Conservation (phyloP, 352 stramenopile species). For the Elongisporangium prolatum region DNA sequence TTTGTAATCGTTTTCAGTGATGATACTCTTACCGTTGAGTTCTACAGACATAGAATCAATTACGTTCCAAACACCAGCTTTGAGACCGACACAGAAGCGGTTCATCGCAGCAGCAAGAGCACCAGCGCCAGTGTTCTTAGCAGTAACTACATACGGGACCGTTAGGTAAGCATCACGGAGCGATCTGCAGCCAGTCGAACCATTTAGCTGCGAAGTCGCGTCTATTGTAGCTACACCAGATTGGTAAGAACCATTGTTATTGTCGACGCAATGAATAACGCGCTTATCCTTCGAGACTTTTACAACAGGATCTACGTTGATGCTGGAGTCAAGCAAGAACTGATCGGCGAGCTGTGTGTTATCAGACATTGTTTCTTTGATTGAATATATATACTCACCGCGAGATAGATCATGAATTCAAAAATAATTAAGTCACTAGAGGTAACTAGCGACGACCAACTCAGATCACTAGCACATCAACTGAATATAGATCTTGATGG, state of each 20-base stretch:
- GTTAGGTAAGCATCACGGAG: conserved; percentile 5
- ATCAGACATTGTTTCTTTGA: conserved; percentile 13
- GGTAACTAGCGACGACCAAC: too few species aligned
- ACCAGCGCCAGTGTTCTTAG: too few species aligned
- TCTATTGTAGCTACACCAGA: conserved; percentile 8
- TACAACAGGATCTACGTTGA: conserved; percentile 8
- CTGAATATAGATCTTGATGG: too few species aligned
- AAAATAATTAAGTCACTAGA: too few species aligned
- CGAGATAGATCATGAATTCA: too few species aligned
- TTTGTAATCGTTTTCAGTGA: conserved; percentile 17
- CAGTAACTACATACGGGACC: too few species aligned
- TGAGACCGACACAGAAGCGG: conserved; percentile 15
- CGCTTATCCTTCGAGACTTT: conserved; percentile 8
- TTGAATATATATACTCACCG: too few species aligned
- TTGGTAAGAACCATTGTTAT: conserved; percentile 11
- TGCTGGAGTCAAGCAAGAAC: conserved; percentile 5
- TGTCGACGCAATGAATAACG: conserved; percentile 9
- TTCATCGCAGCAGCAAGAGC: conserved; percentile 9
- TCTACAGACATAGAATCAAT: conserved; percentile 20
- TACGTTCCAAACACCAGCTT: conserved; percentile 24
- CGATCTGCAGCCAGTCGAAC: conserved; percentile 5
- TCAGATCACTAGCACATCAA: too few species aligned
- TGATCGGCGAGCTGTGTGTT: conserved; percentile 9
- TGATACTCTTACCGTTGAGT: conserved; percentile 18
- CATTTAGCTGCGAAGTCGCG: conserved; percentile 9